Evolutionary conservation across 176 grass and related monocot species (phyloP).

Genomic region (Musa beccarii): DNA sequence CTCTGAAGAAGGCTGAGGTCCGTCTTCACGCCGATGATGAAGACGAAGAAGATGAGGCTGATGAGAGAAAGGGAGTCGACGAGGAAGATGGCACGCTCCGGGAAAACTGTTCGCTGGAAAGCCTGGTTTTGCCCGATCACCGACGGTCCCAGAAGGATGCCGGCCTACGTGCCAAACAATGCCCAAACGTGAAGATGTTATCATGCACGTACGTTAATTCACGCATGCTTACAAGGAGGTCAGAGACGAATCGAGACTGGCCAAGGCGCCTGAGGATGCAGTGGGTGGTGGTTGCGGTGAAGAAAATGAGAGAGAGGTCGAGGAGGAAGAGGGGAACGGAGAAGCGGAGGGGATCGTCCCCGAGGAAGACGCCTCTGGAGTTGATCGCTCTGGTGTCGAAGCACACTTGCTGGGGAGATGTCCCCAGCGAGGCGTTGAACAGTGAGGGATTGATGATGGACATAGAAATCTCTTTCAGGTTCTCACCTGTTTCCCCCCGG

Average conservation of each 20-base stretch:
- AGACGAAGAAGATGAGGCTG: constrained; percentile 60
- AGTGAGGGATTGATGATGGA: too few relatives aligned
- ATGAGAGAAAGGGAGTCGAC: constrained; percentile 52
- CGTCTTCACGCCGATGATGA: constrained; percentile 67
- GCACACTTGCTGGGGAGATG: background rate
- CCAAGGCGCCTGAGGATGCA: constrained; percentile 37
- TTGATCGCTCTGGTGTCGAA: background rate
- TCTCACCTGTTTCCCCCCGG: too few relatives aligned
- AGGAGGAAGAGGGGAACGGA: background rate
- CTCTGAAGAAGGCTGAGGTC: constrained; percentile 43
- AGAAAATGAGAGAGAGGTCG: background rate
- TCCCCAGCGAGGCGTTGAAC: too few relatives aligned
- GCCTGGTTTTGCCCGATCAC: constrained; percentile 2
- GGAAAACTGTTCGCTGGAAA: constrained; percentile 33
- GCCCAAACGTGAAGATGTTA: background rate
- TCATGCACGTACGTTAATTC: background rate
- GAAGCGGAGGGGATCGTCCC: constrained; percentile 1
- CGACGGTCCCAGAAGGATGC: constrained; percentile 28
- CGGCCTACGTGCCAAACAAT: constrained; percentile 3
- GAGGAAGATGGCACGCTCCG: constrained; percentile 47
- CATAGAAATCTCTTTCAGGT: too few relatives aligned
- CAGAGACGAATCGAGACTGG: constrained; percentile 45
- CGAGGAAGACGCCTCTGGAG: constrained; percentile 2
- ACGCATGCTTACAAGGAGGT: constrained; percentile 36
- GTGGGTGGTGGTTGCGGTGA: constrained; percentile 8